Evolutionary conservation across 306 rosid species (phyloP).

Genomic region (Geum urbanum): DNA sequence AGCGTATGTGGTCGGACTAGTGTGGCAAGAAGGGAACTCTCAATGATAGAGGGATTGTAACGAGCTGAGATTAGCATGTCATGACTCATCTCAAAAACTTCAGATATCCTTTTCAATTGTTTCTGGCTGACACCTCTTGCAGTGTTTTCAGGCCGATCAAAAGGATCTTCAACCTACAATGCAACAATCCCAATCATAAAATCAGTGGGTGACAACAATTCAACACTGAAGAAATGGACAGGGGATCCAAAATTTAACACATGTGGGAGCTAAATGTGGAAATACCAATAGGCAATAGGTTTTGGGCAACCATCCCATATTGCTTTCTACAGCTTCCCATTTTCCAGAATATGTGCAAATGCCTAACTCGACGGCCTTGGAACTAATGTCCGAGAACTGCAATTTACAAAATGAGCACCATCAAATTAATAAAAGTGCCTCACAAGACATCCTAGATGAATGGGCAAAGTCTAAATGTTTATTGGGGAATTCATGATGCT

Average conservation of each 20-base stretch:
- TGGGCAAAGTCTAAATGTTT: slow-evolving; percentile 8
- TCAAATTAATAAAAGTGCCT: slow-evolving; percentile 14
- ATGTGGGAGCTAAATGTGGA: slow-evolving; percentile 22
- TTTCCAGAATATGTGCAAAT: slow-evolving; percentile 59
- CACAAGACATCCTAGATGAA: slow-evolving; percentile 3
- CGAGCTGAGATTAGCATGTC: slow-evolving; percentile 28
- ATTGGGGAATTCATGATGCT: background rate
- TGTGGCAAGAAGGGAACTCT: slow-evolving; percentile 31
- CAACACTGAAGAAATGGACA: slow-evolving; percentile 15
- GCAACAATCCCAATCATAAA: slow-evolving; percentile 22
- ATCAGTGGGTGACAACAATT: slow-evolving; percentile 23
- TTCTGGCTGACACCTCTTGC: slow-evolving; percentile 52
- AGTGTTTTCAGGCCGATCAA: slow-evolving; percentile 70
- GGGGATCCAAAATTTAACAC: slow-evolving; percentile 4
- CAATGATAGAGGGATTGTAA: slow-evolving; percentile 19
- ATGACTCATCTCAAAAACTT: slow-evolving; percentile 38
- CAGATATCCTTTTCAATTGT: slow-evolving; percentile 51
- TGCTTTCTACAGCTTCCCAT: slow-evolving; percentile 51
- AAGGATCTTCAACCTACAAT: slow-evolving; percentile 86
- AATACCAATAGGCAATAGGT: slow-evolving; percentile 66
- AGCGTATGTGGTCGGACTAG: slow-evolving; percentile 42
- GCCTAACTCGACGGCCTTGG: slow-evolving; percentile 48
- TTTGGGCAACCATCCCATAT: slow-evolving; percentile 80
- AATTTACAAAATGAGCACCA: slow-evolving; percentile 21
- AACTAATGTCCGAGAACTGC: slow-evolving; percentile 60